Evolutionary conservation across 495 filamentous ascomycete species (phyloP).

Genomic region (Podospora pseudocomata): DNA sequence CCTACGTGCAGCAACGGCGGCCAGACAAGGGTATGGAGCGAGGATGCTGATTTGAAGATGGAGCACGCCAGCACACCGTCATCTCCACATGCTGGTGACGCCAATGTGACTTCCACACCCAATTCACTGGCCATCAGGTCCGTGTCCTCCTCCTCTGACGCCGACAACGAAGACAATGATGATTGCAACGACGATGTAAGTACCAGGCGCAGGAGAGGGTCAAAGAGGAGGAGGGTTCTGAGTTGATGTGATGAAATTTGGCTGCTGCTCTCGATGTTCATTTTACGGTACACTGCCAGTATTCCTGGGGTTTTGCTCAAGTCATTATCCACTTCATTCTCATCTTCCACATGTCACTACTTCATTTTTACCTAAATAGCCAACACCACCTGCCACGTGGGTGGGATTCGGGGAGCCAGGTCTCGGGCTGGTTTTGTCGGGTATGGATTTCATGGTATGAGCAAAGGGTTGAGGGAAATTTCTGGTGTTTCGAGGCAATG

Average conservation of each 20-base stretch:
- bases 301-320: neutral
- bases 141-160: neutral
- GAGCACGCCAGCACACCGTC: neutral
- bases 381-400: neutral
- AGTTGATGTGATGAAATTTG: neutral
- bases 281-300: neutral
- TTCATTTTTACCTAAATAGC: neutral
- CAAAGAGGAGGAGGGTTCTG: neutral
- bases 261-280: neutral
- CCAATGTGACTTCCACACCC: neutral
- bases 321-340: neutral
- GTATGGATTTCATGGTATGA: neutral
- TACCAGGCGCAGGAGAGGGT: neutral
- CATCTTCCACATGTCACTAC: neutral
- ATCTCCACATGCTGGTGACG: neutral
- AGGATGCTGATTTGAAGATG: neutral
- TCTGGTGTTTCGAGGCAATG: neutral
- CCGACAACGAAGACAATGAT: neutral
- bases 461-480: neutral
- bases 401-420: neutral
- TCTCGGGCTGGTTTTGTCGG: neutral
- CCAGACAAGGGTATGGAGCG: neutral
- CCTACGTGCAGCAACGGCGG: neutral
- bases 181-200: neutral
- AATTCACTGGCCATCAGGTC: neutral